Evolutionary conservation across 2,329 filamentous ascomycete genomes (phyloP), one percentile per base, ranked within the genome.

Genomic region (Tolypocladium guangdongense): DNA sequence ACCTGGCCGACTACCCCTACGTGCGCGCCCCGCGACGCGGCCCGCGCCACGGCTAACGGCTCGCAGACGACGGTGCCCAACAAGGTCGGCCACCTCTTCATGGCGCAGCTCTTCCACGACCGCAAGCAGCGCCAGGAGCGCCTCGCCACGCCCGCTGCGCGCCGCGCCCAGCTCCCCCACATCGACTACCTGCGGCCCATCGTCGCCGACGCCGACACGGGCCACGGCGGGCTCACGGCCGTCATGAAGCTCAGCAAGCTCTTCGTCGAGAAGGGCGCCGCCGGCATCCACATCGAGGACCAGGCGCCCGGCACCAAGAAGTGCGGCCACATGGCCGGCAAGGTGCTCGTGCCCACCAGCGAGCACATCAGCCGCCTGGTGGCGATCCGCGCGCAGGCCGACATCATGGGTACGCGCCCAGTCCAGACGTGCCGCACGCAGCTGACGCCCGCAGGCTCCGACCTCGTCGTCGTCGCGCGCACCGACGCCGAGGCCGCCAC

Each of bases 241-340:
- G 87, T 97, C 63, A 97, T 99, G 93, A 99, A 97, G 80, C 83
- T 99, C 63, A 97, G 93, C 59, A 96, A 96, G 79, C 82, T 97
- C 54, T 97, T 99, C 71, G 75, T 97, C 59, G 93, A 99, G 77
- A 90, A 91, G 72, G 93, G 93, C 63, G 93, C 93, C 47, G 93
- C 93, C 43, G 93, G 93, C 60, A 96, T 99, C 65, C 93, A 99
- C 74, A 96, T 99, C 62, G 93, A 99, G 74, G 93, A 99, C 70
- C 93, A 97, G 74, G 92, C 93, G 4, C 92, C 93, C 3, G 93
- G 93, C 52, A 97, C 93, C 50, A 99, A 99, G 83, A 99, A 99
- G 82, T 99, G 93, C 71, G 93, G 93, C 58, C 93, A 97, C 75
- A 97, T 97, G 93, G 93, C 93, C 60, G 93, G 93, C 66, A 97